A percentile compares a stretch with the other conserved stretches of the same genome.
These are phyloP conservation scores for Thalassiosira allenii DNA, from an alignment of 352 stramenopile genomes.

Conservation along the genomic window DNA sequence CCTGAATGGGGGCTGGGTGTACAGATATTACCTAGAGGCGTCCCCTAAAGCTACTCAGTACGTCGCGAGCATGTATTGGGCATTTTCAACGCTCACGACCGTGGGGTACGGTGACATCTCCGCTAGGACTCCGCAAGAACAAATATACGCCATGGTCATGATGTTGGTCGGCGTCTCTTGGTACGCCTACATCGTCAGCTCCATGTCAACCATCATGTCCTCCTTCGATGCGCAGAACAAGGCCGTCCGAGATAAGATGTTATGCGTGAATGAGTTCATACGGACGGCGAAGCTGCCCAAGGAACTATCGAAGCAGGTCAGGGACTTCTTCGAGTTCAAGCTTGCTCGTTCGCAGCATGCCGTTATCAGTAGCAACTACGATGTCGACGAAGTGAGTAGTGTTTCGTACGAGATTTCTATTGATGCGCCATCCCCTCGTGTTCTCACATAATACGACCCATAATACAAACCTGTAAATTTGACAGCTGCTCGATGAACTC, in stretches of 20 bases:
- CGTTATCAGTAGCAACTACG: constrained; percentile 33
- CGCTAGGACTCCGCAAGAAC: constrained; percentile 44
- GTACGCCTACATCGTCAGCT: constrained; percentile 51
- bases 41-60: constrained; percentile 33
- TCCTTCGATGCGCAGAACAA: constrained; percentile 57
- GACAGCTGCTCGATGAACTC: constrained; percentile 42
- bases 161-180: constrained; percentile 49
- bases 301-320: constrained; percentile 30
- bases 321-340: constrained; percentile 50
- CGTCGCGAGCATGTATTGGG: constrained; percentile 49
- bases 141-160: constrained; percentile 53
- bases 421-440: too few relatives aligned
- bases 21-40: constrained; percentile 33
- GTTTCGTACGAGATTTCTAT: too few relatives aligned
- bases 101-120: constrained; percentile 53
- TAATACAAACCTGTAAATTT: too few relatives aligned
- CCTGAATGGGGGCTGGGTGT: constrained; percentile 49
- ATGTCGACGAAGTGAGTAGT: constrained; percentile 46
- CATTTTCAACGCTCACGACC: constrained; percentile 48
- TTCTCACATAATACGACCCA: too few relatives aligned
- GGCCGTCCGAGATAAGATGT: constrained; percentile 48
- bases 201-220: constrained; percentile 50
- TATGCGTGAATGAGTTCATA: constrained; percentile 53
- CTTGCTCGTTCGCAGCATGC: constrained; percentile 18
- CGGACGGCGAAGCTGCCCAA: constrained; percentile 35